Evolutionary conservation across 176 grass and related monocot genomes (phyloP), one percentile per base, ranked within the genome.

Genomic region (Aegilops speltoides): DNA sequence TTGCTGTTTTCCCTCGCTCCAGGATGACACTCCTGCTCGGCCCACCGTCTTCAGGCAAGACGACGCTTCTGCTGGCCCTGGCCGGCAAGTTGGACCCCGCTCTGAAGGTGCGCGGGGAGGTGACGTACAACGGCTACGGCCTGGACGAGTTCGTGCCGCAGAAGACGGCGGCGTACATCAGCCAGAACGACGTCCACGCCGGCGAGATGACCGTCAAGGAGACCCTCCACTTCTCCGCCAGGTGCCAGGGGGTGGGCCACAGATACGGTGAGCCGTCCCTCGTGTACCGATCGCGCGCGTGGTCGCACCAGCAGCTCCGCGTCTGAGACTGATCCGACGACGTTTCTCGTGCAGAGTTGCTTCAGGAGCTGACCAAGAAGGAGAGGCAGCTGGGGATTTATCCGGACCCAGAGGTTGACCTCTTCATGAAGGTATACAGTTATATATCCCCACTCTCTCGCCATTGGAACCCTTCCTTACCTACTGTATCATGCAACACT

Each of bases 191-290:
- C 83, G 23, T 95, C 70, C 95, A 97, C 78, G 82, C 87, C 20
- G 92, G 84, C 76, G 95, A 97, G 87, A 91, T 97, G 95, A 97
- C 95, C 19, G 95, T 97, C 29, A 90, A 89, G 85, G 95, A 97
- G 86, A 91, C 93, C 26, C 86, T 97, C 28, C 89, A 91, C 70
- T 97, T 97, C 89, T 97, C 95, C 26, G 79, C 92, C 9, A 87
- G 76, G 82, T 94, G 92, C 46, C 95, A 97, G 81, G 95, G 95
- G 19, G 90, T 95, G 14, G 93, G 95, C 8, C 85, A 86, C 12
- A 85, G 89, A 93, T 97, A 95, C 22, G 95, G 95, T 97, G 83
- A 79, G 31, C 0, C 7, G 43, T 46, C 9, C 10, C 0, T 14
- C 9, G 79, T 68, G 50, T 19, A 54, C 19, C 48, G 15, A 16